A percentile compares a stretch with the other conserved stretches of the same genome.
Evolutionary conservation across 768 basidiomycete species (phyloP).

Genomic region (Lactarius hengduanensis): DNA sequence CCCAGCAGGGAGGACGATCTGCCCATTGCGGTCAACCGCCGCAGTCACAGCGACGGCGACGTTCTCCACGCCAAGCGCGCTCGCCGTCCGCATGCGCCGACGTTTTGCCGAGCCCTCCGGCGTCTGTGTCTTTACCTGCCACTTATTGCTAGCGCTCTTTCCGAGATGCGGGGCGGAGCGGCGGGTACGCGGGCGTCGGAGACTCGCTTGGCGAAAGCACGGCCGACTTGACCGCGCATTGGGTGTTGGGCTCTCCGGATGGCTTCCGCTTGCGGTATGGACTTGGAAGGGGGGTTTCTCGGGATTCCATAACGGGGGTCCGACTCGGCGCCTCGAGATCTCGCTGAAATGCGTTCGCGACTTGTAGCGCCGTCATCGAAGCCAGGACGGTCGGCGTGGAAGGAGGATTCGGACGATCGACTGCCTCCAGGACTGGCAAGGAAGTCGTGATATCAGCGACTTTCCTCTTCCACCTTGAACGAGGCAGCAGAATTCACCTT

Average conservation of each 20-base stretch:
- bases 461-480: background rate
- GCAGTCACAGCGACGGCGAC: background rate
- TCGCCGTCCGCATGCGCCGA: conserved; percentile 22
- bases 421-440: background rate
- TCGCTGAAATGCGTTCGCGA: background rate
- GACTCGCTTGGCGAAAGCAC: background rate
- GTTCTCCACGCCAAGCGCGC: conserved; percentile 17
- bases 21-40: conserved; percentile 18
- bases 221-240: background rate
- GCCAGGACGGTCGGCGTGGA: background rate
- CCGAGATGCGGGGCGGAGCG: conserved; percentile 25
- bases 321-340: background rate
- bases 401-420: background rate
- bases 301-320: background rate
- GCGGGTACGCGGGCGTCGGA: conserved; percentile 9
- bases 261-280: conserved; percentile 15
- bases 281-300: background rate
- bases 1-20: conserved; percentile 26
- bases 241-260: background rate
- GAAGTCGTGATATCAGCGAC: conserved; percentile 6
- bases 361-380: background rate
- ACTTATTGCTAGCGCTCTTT: background rate
- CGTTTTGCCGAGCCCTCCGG: conserved; percentile 21
- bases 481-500: background rate
- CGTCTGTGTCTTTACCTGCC: background rate